phyloP scores from a whole-genome alignment of 2,329 filamentous ascomycete species.

The Aaosphaeria arxii region DNA sequence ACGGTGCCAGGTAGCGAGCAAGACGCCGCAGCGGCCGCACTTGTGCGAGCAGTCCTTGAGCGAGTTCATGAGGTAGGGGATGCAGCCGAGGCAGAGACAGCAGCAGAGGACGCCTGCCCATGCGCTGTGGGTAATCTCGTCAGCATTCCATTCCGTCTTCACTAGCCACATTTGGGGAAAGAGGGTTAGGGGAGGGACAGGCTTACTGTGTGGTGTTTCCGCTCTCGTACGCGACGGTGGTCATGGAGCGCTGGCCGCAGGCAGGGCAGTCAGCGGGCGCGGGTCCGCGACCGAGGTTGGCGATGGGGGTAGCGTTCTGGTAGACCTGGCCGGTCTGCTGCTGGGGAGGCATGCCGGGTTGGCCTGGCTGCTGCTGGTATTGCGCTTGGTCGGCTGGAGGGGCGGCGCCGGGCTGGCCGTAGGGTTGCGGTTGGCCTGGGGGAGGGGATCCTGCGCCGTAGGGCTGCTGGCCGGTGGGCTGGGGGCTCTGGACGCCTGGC shows the following conservation, averaged over 20 bases:
- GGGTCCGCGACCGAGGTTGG: constrained; percentile 28
- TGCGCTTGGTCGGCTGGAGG: neutral
- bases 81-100: constrained; percentile 44
- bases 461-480: constrained; percentile 6
- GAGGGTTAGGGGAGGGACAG: neutral
- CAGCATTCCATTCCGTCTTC: constrained; percentile 2
- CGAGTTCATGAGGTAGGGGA: constrained; percentile 48
- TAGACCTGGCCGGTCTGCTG: constrained; percentile 31
- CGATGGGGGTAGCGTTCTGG: constrained; percentile 35
- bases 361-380: constrained; percentile 8
- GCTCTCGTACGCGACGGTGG: constrained; percentile 28
- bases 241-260: constrained; percentile 43
- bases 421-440: constrained; percentile 13
- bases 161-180: neutral
- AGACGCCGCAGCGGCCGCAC: constrained; percentile 45
- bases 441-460: constrained; percentile 18
- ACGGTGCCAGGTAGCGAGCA: constrained; percentile 49
- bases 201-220: constrained; percentile 44
- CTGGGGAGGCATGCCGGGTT: constrained; percentile 33
- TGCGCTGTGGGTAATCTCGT: constrained; percentile 32
- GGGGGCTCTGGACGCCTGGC: neutral
- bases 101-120: constrained; percentile 47
- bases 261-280: constrained; percentile 49
- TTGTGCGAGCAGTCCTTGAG: constrained; percentile 50
- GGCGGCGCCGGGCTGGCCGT: constrained; percentile 3